Percentiles rank a stretch among this genome's conserved stretches.
These are phyloP conservation scores for Penicillium sp. DNA, from an alignment of 2,329 filamentous ascomycete species.

Conservation along the genomic window DNA sequence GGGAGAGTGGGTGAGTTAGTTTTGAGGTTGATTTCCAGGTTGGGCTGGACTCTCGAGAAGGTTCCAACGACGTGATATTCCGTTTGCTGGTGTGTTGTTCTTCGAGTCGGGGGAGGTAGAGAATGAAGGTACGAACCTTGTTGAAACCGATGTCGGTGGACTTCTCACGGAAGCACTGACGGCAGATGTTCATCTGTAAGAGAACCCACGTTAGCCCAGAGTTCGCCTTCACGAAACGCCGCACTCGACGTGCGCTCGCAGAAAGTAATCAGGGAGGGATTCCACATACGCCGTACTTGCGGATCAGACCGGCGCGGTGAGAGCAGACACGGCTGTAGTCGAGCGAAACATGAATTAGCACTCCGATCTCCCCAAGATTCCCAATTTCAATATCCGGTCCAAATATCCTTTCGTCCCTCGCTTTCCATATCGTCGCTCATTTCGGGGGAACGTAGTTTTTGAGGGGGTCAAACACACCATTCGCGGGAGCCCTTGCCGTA, in stretches of 20 bases:
- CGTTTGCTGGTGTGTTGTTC: constrained; percentile 7
- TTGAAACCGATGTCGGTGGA: constrained; percentile 70
- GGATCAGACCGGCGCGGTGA: constrained; percentile 98
- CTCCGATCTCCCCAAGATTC: constrained; percentile 4
- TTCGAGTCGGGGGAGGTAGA: constrained; percentile 7
- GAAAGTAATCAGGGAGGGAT: not conserved
- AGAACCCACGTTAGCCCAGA: constrained; percentile 29
- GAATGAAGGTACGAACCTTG: constrained; percentile 60
- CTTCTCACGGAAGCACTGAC: constrained; percentile 74
- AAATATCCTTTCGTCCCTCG: not conserved
- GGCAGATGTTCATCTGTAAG: constrained; percentile 62
- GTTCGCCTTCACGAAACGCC: constrained; percentile 15
- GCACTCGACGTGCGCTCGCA: not conserved
- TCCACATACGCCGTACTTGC: constrained; percentile 81
- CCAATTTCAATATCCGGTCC: constrained; percentile 8
- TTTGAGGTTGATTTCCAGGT: constrained; percentile 8
- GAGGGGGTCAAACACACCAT: constrained; percentile 71
- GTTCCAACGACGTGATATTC: not conserved
- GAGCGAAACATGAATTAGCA: constrained; percentile 35
- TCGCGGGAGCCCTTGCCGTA: constrained; percentile 89
- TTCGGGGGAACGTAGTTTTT: constrained; percentile 20
- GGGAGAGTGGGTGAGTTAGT: constrained; percentile 24
- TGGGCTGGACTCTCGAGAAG: not conserved
- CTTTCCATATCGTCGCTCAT: constrained; percentile 10
- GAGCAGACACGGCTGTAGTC: constrained; percentile 76